These are phyloP conservation scores for Morella rubra DNA, from an alignment of 306 rosid genomes.

Conservation along the genomic window DNA sequence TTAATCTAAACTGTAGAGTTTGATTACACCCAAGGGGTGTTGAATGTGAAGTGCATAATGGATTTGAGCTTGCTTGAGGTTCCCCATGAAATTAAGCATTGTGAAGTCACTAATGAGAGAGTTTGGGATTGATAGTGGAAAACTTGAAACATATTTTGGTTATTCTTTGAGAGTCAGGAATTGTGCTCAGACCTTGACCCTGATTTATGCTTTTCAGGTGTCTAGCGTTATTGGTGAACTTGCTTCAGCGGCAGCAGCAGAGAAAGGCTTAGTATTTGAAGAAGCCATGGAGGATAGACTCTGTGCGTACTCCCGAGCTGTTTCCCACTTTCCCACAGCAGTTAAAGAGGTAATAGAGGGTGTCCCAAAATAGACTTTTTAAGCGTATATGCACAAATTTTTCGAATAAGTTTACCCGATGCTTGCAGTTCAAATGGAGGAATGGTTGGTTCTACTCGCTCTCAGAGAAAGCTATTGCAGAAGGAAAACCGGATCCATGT, in stretches of 20 bases:
- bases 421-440: conserved; percentile 89
- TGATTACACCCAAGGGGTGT: neutral
- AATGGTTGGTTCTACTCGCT: conserved; percentile 91
- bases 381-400: conserved; percentile 8
- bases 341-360: conserved; percentile 77
- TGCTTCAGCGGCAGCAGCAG: conserved; percentile 69
- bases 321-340: conserved; percentile 93
- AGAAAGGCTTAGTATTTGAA: conserved; percentile 71
- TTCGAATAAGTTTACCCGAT: conserved; percentile 9
- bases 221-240: conserved; percentile 75
- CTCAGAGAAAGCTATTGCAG: conserved; percentile 58
- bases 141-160: neutral
- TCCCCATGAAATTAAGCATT: conserved; percentile 8
- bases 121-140: neutral
- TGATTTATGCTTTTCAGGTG: conserved; percentile 51
- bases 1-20: too few relatives aligned
- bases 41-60: neutral
- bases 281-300: conserved; percentile 75
- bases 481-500: conserved; percentile 87
- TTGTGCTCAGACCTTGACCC: conserved; percentile 10
- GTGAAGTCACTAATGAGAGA: neutral
- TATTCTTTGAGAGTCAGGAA: conserved; percentile 6
- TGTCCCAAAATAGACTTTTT: neutral
- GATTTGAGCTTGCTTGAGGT: conserved; percentile 13
- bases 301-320: conserved; percentile 84